A percentile compares a stretch with the other conserved stretches of the same genome.
phyloP scores from a whole-genome alignment of 2,329 filamentous ascomycete species.

The Knufia fluminis region DNA sequence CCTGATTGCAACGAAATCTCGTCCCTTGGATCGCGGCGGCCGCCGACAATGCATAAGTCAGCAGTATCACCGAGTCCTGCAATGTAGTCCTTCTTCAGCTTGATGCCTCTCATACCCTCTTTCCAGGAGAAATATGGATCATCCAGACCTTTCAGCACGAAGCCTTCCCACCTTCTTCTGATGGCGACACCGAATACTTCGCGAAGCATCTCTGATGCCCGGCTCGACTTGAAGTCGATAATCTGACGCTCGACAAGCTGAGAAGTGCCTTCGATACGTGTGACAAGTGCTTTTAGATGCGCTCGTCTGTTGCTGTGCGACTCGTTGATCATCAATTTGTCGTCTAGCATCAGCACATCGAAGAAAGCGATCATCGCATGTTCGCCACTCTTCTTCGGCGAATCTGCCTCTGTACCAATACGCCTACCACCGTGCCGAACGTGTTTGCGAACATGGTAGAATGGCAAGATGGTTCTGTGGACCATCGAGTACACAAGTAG shows the following conservation, averaged over 20 bases:
- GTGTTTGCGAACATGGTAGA: slow-evolving; percentile 75
- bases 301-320: slow-evolving; percentile 35
- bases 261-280: slow-evolving; percentile 50
- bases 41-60: slow-evolving; percentile 73
- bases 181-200: slow-evolving; percentile 61
- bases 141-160: slow-evolving; percentile 67
- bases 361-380: slow-evolving; percentile 46
- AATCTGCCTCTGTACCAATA: slow-evolving; percentile 60
- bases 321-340: slow-evolving; percentile 42
- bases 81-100: slow-evolving; percentile 82
- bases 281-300: slow-evolving; percentile 49
- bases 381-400: slow-evolving; percentile 31
- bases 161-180: slow-evolving; percentile 59
- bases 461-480: slow-evolving; percentile 58
- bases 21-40: slow-evolving; percentile 56
- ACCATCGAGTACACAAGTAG: slow-evolving; percentile 66
- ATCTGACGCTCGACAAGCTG: slow-evolving; percentile 57
- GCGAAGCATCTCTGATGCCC: slow-evolving; percentile 48
- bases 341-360: slow-evolving; percentile 50
- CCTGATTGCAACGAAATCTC: slow-evolving; percentile 48
- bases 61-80: slow-evolving; percentile 67
- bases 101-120: slow-evolving; percentile 53
- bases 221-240: slow-evolving; percentile 53
- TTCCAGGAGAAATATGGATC: slow-evolving; percentile 60
- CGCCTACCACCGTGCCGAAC: slow-evolving; percentile 62